A percentile compares a stretch with the other conserved stretches of the same genome.
These are phyloP conservation scores for Filobasidium uniguttulatum DNA, from an alignment of 1,284 basidiomycete genomes.

Conservation along the genomic window DNA sequence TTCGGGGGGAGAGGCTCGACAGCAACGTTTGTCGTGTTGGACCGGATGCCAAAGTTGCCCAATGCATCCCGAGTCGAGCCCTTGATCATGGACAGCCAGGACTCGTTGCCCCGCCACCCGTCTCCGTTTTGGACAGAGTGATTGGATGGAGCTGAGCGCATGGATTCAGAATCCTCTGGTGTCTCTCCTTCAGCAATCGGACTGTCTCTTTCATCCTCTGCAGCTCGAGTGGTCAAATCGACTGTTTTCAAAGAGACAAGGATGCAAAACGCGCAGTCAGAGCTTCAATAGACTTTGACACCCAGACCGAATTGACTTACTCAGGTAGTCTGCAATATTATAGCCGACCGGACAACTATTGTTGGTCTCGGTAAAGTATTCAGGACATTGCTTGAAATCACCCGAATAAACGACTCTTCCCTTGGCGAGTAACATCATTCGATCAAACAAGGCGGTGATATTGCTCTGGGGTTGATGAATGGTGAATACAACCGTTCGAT, in stretches of 20 bases:
- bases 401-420: conserved; percentile 77
- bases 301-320: conserved; percentile 41
- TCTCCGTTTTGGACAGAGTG: too few relatives aligned
- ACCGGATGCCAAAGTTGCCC: neutral
- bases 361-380: conserved; percentile 66
- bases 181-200: too few relatives aligned
- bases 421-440: conserved; percentile 68
- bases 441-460: conserved; percentile 89
- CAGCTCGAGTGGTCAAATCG: conserved; percentile 71
- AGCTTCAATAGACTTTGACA: neutral
- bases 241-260: conserved; percentile 43
- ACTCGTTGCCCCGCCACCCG: too few relatives aligned
- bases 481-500: conserved; percentile 91
- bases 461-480: conserved; percentile 98
- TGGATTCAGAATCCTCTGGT: too few relatives aligned
- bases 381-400: conserved; percentile 55
- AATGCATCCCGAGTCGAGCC: too few relatives aligned
- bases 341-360: conserved; percentile 84
- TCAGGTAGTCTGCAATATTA: conserved; percentile 90
- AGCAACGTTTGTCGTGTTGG: too few relatives aligned
- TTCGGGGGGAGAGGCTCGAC: conserved; percentile 46
- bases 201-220: conserved; percentile 34
- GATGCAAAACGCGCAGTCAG: too few relatives aligned
- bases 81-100: too few relatives aligned
- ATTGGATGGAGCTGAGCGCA: too few relatives aligned